phyloP scores from a whole-genome alignment of 257 asterid genomes.

The Solanum virginianum region DNA sequence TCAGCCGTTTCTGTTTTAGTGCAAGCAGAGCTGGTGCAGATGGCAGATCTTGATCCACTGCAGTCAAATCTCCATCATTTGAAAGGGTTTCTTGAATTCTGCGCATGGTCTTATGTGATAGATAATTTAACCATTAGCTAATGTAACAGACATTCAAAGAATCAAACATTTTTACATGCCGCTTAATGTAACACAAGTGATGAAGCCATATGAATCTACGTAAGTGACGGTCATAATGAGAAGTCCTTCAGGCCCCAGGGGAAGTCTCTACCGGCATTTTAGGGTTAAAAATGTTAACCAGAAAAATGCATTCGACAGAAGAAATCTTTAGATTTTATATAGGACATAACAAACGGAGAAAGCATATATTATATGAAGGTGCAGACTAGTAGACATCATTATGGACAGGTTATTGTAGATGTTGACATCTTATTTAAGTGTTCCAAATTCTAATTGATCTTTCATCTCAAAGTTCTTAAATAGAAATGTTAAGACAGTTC shows the following conservation, averaged over 20 bases:
- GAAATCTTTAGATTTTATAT: background rate
- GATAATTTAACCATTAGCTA: slow-evolving; percentile 18
- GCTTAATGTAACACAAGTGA: background rate
- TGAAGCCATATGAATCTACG: background rate
- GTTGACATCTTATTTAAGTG: background rate
- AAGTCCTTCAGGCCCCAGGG: background rate
- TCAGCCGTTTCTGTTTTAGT: slow-evolving; percentile 58
- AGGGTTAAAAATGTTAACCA: background rate
- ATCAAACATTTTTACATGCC: background rate
- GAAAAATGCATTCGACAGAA: background rate
- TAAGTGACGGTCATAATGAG: background rate
- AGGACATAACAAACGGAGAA: background rate
- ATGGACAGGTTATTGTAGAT: background rate
- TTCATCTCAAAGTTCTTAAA: background rate
- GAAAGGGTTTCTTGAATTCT: slow-evolving; percentile 67
- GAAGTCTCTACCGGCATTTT: background rate
- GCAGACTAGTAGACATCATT: background rate
- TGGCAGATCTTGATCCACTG: slow-evolving; percentile 32
- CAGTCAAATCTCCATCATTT: slow-evolving; percentile 24
- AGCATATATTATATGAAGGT: background rate
- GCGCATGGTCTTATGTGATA: slow-evolving; percentile 72
- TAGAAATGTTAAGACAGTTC: background rate
- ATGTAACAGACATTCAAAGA: background rate
- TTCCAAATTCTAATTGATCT: background rate
- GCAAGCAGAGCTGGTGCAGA: slow-evolving; percentile 52